A percentile compares a stretch with the other conserved stretches of the same genome.
phyloP scores from a whole-genome alignment of 2,329 filamentous ascomycete species.

The Pseudonectria foliicola region DNA sequence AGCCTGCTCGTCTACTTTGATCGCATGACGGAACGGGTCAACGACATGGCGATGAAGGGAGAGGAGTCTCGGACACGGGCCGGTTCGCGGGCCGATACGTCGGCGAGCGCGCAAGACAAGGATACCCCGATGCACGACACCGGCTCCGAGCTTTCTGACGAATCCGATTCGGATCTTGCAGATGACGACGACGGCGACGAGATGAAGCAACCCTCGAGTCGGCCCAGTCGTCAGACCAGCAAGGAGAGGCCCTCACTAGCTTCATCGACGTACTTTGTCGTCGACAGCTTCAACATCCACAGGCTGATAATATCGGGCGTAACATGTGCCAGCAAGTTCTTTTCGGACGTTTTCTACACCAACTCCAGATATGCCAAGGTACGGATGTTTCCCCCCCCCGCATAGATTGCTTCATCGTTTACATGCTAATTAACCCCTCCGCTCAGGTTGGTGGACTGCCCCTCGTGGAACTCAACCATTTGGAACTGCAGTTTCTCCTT shows the following conservation, averaged over 20 bases:
- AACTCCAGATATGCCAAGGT: slow-evolving; percentile 99
- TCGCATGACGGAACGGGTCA: slow-evolving; percentile 95
- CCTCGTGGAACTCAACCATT: slow-evolving; percentile 84
- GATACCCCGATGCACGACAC: slow-evolving; percentile 26
- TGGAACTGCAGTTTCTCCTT: slow-evolving; percentile 91
- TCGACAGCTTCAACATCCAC: slow-evolving; percentile 99
- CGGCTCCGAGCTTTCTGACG: slow-evolving; percentile 29
- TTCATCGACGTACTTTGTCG: slow-evolving; percentile 68
- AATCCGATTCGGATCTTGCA: slow-evolving; percentile 44
- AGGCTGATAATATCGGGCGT: slow-evolving; percentile 93
- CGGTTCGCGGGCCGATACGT: slow-evolving; percentile 6
- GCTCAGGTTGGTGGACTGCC: slow-evolving; percentile 85
- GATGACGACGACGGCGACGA: slow-evolving; percentile 36
- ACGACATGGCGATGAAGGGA: slow-evolving; percentile 66
- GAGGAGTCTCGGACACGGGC: slow-evolving; percentile 41
- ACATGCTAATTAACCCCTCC: not conserved
- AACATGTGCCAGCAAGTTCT: slow-evolving; percentile 98
- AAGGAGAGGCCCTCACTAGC: slow-evolving; percentile 13
- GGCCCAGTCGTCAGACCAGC: slow-evolving; percentile 16
- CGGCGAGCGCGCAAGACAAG: slow-evolving; percentile 20
- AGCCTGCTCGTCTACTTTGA: slow-evolving; percentile 96
- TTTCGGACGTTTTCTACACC: slow-evolving; percentile 97
- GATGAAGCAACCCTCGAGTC: slow-evolving; percentile 25
- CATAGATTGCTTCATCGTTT: not conserved
- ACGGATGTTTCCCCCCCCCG: slow-evolving; percentile 23